phyloP scores from a whole-genome alignment of 257 asterid species.

The Euphrasia confusa region DNA sequence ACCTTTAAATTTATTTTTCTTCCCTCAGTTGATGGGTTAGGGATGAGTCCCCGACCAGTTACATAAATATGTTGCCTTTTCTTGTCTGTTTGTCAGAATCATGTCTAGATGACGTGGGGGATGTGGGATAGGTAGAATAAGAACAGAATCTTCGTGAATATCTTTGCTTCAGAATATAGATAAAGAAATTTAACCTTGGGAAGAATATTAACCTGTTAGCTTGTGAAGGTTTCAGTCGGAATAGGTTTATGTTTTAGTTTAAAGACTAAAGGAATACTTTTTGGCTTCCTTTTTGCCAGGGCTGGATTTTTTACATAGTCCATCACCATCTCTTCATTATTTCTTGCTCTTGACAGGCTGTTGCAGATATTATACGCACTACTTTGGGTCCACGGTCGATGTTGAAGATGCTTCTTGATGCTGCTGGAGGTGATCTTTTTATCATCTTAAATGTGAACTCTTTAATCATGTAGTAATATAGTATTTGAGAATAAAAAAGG shows the following conservation, averaged over 20 bases:
- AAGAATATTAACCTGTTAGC: too few relatives aligned
- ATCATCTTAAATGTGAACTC: constrained; percentile 13
- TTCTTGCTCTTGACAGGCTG: constrained; percentile 51
- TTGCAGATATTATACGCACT: constrained; percentile 89
- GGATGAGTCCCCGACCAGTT: not conserved
- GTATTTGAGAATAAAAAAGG: constrained; percentile 6
- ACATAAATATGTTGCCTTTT: not conserved
- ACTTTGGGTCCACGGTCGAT: constrained; percentile 92
- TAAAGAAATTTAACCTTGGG: too few relatives aligned
- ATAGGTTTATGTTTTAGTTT: too few relatives aligned
- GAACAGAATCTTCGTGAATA: not conserved
- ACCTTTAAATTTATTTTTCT: not conserved
- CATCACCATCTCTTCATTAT: not conserved
- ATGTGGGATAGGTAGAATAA: constrained; percentile 1
- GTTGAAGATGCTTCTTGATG: constrained; percentile 93
- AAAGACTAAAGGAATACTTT: not conserved
- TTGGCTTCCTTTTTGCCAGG: not conserved
- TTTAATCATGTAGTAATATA: constrained; percentile 6
- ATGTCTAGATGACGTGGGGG: not conserved
- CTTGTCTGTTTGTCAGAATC: not conserved
- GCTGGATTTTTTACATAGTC: constrained; percentile 3
- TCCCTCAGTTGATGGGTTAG: not conserved
- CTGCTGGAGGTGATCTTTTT: constrained; percentile 57
- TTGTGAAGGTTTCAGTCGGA: too few relatives aligned
- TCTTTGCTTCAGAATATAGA: too few relatives aligned